These are phyloP conservation scores for Rugonectria rugulosa DNA, from an alignment of 2,329 filamentous ascomycete species.

Conservation along the genomic window DNA sequence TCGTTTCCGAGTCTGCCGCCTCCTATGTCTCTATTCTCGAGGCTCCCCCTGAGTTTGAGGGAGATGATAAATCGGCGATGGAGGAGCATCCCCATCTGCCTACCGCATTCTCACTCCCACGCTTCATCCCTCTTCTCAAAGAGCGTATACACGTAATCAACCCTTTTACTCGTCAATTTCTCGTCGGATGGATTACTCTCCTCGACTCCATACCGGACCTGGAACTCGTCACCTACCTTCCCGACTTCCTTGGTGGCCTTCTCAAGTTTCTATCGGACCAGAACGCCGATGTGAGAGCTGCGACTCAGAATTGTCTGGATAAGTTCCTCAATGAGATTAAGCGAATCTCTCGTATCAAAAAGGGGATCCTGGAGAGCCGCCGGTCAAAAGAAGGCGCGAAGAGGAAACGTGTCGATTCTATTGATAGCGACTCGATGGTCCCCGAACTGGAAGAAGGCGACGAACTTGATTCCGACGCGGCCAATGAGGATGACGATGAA, in stretches of 20 bases:
- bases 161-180: slow-evolving; percentile 91
- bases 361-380: slow-evolving; percentile 86
- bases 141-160: slow-evolving; percentile 95
- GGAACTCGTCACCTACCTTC: slow-evolving; percentile 90
- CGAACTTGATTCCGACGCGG: slow-evolving; percentile 64
- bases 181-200: slow-evolving; percentile 95
- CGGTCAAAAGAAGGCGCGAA: slow-evolving; percentile 73
- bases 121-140: slow-evolving; percentile 91
- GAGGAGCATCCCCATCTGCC: slow-evolving; percentile 64
- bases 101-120: slow-evolving; percentile 89
- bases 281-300: slow-evolving; percentile 92
- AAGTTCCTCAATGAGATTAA: slow-evolving; percentile 94
- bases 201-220: slow-evolving; percentile 96
- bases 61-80: slow-evolving; percentile 55
- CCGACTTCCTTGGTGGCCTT: slow-evolving; percentile 87
- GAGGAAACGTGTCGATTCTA: slow-evolving; percentile 72
- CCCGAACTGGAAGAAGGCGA: slow-evolving; percentile 67
- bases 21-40: slow-evolving; percentile 93
- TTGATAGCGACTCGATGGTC: slow-evolving; percentile 69
- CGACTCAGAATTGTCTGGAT: slow-evolving; percentile 87
- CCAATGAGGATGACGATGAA: slow-evolving; percentile 64
- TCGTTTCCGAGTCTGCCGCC: slow-evolving; percentile 92
- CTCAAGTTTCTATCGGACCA: slow-evolving; percentile 92
- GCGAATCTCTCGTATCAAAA: slow-evolving; percentile 90
- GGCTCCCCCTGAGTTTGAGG: slow-evolving; percentile 53